These are phyloP conservation scores for Kernera saxatilis DNA, from an alignment of 345 rosid species.

Conservation along the genomic window DNA sequence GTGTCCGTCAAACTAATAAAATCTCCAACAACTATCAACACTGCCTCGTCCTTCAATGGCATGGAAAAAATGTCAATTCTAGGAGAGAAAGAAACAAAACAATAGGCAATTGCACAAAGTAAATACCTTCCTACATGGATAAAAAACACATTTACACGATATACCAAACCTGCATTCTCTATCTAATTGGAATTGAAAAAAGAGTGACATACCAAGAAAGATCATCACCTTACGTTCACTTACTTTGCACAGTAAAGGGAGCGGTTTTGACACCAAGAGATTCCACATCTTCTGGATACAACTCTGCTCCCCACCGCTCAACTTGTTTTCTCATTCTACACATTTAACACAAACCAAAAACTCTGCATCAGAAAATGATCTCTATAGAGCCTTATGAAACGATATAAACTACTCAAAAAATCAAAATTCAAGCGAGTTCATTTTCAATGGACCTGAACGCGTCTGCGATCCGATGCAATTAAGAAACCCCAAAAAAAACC, in stretches of 20 bases:
- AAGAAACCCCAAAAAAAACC: no score
- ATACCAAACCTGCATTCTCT: constrained; percentile 1
- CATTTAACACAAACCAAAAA: neutral
- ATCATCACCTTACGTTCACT: constrained; percentile 83
- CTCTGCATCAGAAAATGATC: neutral
- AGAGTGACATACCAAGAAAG: constrained; percentile 9
- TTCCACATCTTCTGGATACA: constrained; percentile 92
- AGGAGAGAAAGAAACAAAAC: neutral
- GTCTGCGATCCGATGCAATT: no score
- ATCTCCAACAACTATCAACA: neutral
- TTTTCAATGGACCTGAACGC: no score
- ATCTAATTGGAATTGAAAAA: neutral
- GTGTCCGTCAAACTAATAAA: neutral
- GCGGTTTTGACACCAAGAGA: constrained; percentile 55
- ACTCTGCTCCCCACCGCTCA: constrained; percentile 97
- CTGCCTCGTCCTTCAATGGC: neutral
- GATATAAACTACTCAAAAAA: neutral
- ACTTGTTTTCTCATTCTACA: constrained; percentile 91
- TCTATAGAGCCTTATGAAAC: no score
- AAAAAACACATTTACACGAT: neutral
- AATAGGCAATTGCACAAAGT: neutral
- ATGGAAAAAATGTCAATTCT: neutral
- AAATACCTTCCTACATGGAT: neutral
- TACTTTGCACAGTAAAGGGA: constrained; percentile 78
- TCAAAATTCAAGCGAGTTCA: no score